Evolutionary conservation across 441 rosid species (phyloP), one percentile per base, ranked within the genome.

Genomic region (Adansonia madagascariensis): DNA sequence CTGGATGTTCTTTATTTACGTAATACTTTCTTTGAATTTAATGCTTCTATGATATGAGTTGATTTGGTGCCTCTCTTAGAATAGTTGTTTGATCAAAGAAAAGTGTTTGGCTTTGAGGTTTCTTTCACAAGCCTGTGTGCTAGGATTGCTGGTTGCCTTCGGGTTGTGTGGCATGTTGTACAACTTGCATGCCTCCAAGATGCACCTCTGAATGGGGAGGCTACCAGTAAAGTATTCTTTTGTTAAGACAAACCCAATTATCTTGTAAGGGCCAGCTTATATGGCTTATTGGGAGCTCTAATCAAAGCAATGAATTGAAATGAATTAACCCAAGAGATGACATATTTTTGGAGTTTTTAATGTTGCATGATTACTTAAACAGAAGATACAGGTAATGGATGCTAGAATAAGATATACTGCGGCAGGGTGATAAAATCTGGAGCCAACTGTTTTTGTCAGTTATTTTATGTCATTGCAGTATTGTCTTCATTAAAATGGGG

Each of bases 351-450:
- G 8, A 17, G 22, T 22, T 70, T 69, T 27, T 49, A 47, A 59
- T 22, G 35, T 22, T 59, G 47, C 49, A 31, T n/a, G 41, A 15
- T 71, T 31, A 15, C 49, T 64, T 17, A 31, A 64, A 39, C 41
- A 22, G 69, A 39, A 20, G 47, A n/a, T 39, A 64, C 20, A 7
- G 46, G 31, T 31, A 35, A 31, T 71, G 27, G 27, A 71, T 52
- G 74, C 49, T 71, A 31, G 47, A 71, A 71, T 71, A 31, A 53
- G 46, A 53, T 35, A 71, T 53, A 71, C n/a, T n/a, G 47, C 62
- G 35, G 44, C n/a, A 9, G 62, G 52, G 27, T 52, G 62, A 43
- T 52, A 31, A 71, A 55, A 52, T n/a, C 61, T 71, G 49, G 31
- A 53, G 74, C 74, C 18, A 31, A 52, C 27, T 71, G 65, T 53